Base-by-base conservation (phyloP, 73 alveolate species). In the Effrenium voratum region DNA sequence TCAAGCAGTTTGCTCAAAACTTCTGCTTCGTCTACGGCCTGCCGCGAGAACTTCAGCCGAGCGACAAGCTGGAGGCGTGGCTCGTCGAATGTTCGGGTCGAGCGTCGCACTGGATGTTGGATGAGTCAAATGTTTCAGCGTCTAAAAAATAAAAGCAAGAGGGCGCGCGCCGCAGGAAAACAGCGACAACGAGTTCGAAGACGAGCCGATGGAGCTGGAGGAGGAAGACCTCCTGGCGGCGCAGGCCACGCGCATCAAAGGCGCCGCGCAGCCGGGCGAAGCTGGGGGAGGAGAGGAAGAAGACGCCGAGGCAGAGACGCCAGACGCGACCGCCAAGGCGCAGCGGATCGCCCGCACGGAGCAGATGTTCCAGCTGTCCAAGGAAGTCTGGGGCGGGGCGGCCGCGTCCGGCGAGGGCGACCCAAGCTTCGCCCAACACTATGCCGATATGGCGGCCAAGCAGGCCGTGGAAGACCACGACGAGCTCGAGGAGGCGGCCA, bases 11-110 rank as follows among this genome's bases (percentile, higher is more conserved):
- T 46, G 72, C 50, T 49, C 16, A 28, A 47, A 72, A 72, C 83
- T 72, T 32, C 83, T 30, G 45, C 83, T 72, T 72, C 83, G 83
- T 72, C 19, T 45, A 47, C 59, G 66, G 97, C 87, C 43, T 63
- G 77, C 88, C 97, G 1, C 85, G 97, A 2, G 46, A 66, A 59
- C n/a, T 13, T 45, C 97, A 79, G 52, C 52, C 36, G 52, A 41
- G 38, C 46, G 50, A n/a, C 26, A 47, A 72, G 32, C 83, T 72
- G 45, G 52, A 30, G 5, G 49, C 28, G 1, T 32, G 34, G 49
- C 28, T 45, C 83, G 83, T 32, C 83, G 38, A 72, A 26, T 45
- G n/a, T n/a, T n/a, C n/a, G n/a, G n/a, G n/a, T n/a, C 28, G 32
- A 13, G 30, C 83, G 49, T 10, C 30, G 83, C 28, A 47, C 22